phyloP scores from a whole-genome alignment of 2,329 filamentous ascomycete species.

The Didymella exigua region DNA sequence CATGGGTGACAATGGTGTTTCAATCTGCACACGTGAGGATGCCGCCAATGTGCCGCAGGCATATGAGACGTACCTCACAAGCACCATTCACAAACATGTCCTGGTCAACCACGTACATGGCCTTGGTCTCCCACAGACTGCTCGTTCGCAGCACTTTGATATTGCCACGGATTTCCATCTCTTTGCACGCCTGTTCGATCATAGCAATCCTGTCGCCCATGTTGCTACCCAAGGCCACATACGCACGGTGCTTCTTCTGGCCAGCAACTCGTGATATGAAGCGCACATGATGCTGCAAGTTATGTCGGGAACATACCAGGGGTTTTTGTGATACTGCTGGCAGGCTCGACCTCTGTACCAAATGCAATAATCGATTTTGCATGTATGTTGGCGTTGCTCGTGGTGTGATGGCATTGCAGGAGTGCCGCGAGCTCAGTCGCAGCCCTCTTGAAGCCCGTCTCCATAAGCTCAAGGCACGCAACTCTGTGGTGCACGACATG shows the following conservation, averaged over 20 bases:
- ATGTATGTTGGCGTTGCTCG: not conserved
- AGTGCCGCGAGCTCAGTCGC: not conserved
- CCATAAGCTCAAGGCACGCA: not conserved
- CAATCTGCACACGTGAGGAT: conserved; percentile 63
- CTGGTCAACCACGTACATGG: conserved; percentile 96
- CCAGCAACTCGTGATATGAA: conserved; percentile 17
- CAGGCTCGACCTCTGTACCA: not conserved
- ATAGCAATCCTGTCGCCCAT: conserved; percentile 81
- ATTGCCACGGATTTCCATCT: conserved; percentile 70
- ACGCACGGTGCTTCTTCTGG: conserved; percentile 60
- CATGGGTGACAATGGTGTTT: conserved; percentile 76
- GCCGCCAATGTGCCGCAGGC: not conserved
- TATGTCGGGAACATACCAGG: not conserved
- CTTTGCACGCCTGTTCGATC: conserved; percentile 82
- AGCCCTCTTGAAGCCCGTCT: not conserved
- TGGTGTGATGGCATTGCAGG: not conserved
- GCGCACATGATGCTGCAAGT: conserved; percentile 4
- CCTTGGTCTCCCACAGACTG: conserved; percentile 89
- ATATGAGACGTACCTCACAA: conserved; percentile 71
- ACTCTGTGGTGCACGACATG: conserved; percentile 9
- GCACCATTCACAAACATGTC: conserved; percentile 88
- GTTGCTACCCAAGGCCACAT: conserved; percentile 91
- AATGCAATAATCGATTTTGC: conserved; percentile 2
- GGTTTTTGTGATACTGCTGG: not conserved
- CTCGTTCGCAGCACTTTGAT: conserved; percentile 82